Base-by-base conservation (phyloP, 2,329 filamentous ascomycete species). In the Chalara sp. region DNA sequence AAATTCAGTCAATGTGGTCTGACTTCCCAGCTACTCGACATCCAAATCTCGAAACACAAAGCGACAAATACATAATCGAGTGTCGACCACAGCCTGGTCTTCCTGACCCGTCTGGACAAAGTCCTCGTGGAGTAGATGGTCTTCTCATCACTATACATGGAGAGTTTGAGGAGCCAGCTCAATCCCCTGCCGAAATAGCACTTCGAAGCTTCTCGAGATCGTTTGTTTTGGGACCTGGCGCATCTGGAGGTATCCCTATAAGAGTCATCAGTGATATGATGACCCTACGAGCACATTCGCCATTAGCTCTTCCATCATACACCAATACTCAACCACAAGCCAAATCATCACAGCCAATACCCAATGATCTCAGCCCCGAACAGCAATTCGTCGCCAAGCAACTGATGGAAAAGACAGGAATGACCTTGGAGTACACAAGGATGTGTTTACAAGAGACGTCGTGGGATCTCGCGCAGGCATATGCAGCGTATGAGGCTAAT, bases 201-300 rank as follows among this genome's bases (percentile, higher is more conserved):
- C 80, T 83, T 59, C 83, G 89, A 53, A 89, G 86, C 65, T 95
- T 95, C 67, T 89, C 90, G 49, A 83, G 90, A 47, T 86, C 81
- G 0, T 89, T 95, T 64, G 72, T 91, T 40, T 75, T 95, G 13
- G 88, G 88, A 0, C 89, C 89, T 1, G 88, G 87, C 32, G 76
- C 76, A 33, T 80, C 81, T 0, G 76, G 81, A 5, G 78, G 59
- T 21, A 58, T 56, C 33, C 57, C 72, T 1, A 80, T 95, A 50
- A 80, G 89, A 45, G 86, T 96, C 37, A 76, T 91, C 57, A 91
- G 81, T 65, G 90, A 96, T 67, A 81, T 90, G 70, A 74, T 95
- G 39, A 82, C 81, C 11, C 70, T 95, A 46, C 80, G 87, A 57
- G 80, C 83, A 5, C 90, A 83, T 65, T 74, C 68, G 31, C 63